Evolutionary conservation across 2,329 filamentous ascomycete genomes (phyloP), one percentile per base, ranked within the genome.

Genomic region (Thielaviopsis musarum): DNA sequence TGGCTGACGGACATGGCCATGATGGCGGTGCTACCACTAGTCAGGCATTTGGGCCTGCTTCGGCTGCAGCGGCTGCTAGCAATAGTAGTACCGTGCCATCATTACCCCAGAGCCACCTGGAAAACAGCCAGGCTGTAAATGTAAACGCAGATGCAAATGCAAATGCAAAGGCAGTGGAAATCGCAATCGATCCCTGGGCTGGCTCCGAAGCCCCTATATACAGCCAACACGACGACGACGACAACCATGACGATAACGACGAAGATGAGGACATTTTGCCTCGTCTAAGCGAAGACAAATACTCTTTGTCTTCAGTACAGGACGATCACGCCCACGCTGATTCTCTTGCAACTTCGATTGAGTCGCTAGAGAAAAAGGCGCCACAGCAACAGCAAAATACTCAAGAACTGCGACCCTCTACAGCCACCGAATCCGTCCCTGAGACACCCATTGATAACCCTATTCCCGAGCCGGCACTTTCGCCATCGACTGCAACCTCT

Each of bases 101-200:
- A 9, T 51, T 13, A 13, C 24, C 53, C 5, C 57, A 48, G 30
- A 45, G 7, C 17, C 38, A 17, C 38, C 15, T 45, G 30, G 15
- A 54, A 58, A 28, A 38, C n/a, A 26, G 15, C 13, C 30, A 24
- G 30, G 19, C 30, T 12, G n/a, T 45, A n/a, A 30, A n/a, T 24
- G 13, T 22, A 6, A 54, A 41, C 13, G 15, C 49, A 13, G 12
- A 26, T 5, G 26, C 22, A 34, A 10, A 34, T 34, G 30, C 24
- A 41, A 30, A n/a, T 22, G 30, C 30, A 22, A 49, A 45, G 4
- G 38, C 57, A n/a, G 9, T 48, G 26, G 57, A 58, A 41, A 54
- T 54, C 4, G 22, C 30, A 15, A 26, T 59, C 48, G 60, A 59
- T 56, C 54, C 60, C 30, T 59, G 60, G 60, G 57, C 60, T 55